Base-by-base conservation (phyloP, 2,329 filamentous ascomycete species). In the Grosmannia huntii region DNA sequence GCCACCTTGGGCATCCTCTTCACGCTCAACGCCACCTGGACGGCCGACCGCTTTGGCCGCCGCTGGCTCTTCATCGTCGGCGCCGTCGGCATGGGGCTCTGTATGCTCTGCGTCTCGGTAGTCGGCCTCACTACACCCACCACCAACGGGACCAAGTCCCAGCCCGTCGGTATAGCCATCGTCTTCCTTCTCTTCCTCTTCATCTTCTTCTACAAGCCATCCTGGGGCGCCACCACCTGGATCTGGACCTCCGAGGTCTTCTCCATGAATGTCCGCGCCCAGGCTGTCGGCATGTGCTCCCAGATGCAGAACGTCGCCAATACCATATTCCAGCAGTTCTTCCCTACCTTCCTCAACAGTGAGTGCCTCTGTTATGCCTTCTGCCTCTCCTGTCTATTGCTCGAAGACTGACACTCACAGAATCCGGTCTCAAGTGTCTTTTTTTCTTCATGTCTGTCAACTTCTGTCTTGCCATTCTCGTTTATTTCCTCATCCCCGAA, bases 21-120 rank as follows among this genome's bases (percentile, higher is more conserved):
- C 70, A 89, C 85, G 0, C 74, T 88, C 51, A 88, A 87, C 63
- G 85, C 85, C 16, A 79, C 84, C 44, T 89, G 85, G 84, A 86
- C 84, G 5, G 83, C 86, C 38, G 85, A 89, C 68, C 78, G 84
- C 55, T 88, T 85, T 63, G 86, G 85, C 44, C 79, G 85, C 56
- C 84, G 85, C 64, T 84, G 85, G 74, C 73, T 89, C 59, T 77
- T 89, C 65, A 83, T 89, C 58, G 75, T 83, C 41, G 85, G 86
- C 65, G 84, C 79, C 48, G 70, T 84, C 51, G 85, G 85, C 44
- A 89, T 89, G 80, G 82, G 78, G 4, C 60, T 81, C 11, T 87
- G 84, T 72, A 89, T 89, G 84, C 72, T 89, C 59, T 79, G 85
- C 60, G 84, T 85, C 0, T 66, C 71, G n/a, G 64, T 72, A 25